Percentiles rank a stretch among this genome's conserved stretches.
These are phyloP conservation scores for Phanerodontia chrysosporium DNA, from an alignment of 768 basidiomycete genomes.

Conservation along the genomic window DNA sequence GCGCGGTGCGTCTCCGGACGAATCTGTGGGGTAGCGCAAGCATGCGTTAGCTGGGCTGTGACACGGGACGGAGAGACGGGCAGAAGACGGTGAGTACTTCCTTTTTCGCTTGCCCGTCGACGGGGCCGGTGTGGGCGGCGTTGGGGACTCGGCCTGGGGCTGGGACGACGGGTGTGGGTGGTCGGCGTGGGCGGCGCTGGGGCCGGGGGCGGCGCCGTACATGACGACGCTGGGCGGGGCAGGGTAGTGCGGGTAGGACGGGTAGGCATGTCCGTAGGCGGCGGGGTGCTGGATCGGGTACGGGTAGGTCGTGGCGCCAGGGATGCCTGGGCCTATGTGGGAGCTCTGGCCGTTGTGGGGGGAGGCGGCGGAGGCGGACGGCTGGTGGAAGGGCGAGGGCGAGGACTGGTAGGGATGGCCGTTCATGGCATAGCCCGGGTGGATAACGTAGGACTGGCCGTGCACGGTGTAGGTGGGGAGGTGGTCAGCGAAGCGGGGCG, in stretches of 20 bases:
- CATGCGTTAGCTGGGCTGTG: conserved; percentile 47
- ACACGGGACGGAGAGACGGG: neutral
- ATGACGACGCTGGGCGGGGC: conserved; percentile 57
- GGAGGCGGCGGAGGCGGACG: conserved; percentile 30
- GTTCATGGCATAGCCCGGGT: conserved; percentile 62
- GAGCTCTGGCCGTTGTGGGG: conserved; percentile 35
- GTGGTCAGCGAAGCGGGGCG: conserved; percentile 33
- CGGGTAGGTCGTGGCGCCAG: conserved; percentile 41
- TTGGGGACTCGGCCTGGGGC: conserved; percentile 29
- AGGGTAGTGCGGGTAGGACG: conserved; percentile 54
- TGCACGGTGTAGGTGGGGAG: conserved; percentile 50
- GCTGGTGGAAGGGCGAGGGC: conserved; percentile 30
- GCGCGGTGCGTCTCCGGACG: conserved; percentile 31
- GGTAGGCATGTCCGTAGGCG: conserved; percentile 44
- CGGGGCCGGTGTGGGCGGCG: conserved; percentile 27
- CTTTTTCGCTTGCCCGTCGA: conserved; percentile 60
- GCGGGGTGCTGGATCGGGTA: conserved; percentile 55
- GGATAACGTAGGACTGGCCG: conserved; percentile 57
- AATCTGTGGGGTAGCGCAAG: conserved; percentile 31
- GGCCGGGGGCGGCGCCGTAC: conserved; percentile 44
- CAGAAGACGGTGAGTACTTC: conserved; percentile 28
- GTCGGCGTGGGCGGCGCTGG: conserved; percentile 33
- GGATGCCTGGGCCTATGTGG: conserved; percentile 32
- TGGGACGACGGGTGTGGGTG: conserved; percentile 22
- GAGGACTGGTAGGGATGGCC: conserved; percentile 46